These are phyloP conservation scores for Saccharomycopsis sp. DNA, from an alignment of 805 yeast species.

Conservation along the genomic window DNA sequence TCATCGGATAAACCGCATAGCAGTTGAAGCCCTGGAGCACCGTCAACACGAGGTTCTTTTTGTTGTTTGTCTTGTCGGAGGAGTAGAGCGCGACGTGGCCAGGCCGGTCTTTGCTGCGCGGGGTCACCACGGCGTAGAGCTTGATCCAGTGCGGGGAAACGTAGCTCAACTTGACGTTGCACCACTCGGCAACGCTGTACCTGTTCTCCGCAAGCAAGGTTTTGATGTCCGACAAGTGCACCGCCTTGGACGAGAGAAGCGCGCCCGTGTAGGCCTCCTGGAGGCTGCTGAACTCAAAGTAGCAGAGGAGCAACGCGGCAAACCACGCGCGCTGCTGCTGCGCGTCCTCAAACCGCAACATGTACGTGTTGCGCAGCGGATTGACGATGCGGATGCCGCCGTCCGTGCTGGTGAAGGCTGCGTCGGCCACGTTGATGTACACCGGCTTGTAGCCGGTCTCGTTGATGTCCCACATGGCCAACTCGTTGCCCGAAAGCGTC, in stretches of 20 bases:
- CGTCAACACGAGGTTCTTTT: slow-evolving; percentile 47
- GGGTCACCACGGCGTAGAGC: slow-evolving; percentile 44
- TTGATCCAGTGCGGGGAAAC: slow-evolving; percentile 53
- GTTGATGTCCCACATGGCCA: slow-evolving; percentile 38
- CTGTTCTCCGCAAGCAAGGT: slow-evolving; percentile 46
- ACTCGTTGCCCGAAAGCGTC: slow-evolving; percentile 45
- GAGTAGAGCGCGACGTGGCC: slow-evolving; percentile 52
- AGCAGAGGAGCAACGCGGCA: slow-evolving; percentile 45
- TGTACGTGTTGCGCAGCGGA: slow-evolving; percentile 22
- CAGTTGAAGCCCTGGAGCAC: slow-evolving; percentile 39
- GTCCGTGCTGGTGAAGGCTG: slow-evolving; percentile 21
- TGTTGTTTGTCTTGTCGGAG: slow-evolving; percentile 36
- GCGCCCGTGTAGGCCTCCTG: slow-evolving; percentile 65
- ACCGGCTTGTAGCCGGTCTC: slow-evolving; percentile 39
- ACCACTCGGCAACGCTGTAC: slow-evolving; percentile 50
- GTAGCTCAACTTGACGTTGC: slow-evolving; percentile 53
- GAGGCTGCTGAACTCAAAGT: slow-evolving; percentile 48
- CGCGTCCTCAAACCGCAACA: slow-evolving; percentile 21
- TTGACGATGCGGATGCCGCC: slow-evolving; percentile 18
- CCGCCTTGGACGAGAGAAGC: slow-evolving; percentile 50
- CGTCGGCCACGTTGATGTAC: slow-evolving; percentile 48
- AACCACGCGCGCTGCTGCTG: slow-evolving; percentile 31
- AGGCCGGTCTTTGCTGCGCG: slow-evolving; percentile 31
- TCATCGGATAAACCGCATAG: slow-evolving; percentile 55
- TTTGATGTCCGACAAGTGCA: slow-evolving; percentile 49